Evolutionary conservation across 2,329 filamentous ascomycete species (phyloP).

Genomic region (Periconia sp.): DNA sequence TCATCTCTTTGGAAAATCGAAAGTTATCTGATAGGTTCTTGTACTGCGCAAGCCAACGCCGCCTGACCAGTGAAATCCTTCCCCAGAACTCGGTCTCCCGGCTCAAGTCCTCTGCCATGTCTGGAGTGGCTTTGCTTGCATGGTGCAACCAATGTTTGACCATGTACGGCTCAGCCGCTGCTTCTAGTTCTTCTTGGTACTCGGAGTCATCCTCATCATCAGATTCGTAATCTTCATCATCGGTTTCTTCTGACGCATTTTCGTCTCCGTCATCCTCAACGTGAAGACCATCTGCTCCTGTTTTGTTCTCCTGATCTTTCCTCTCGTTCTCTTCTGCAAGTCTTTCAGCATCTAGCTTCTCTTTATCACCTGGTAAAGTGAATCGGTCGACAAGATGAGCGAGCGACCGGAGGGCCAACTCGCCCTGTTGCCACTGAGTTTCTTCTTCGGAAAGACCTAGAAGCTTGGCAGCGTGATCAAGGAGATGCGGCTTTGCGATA

Average conservation of each 20-base stretch:
- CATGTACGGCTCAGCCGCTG: conserved; percentile 5
- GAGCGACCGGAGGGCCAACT: conserved; percentile 7
- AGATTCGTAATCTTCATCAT: conserved; percentile 5
- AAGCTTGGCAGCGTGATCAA: conserved; percentile 1
- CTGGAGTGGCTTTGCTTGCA: conserved; percentile 8
- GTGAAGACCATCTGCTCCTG: no score
- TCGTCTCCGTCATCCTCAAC: conserved; percentile 3
- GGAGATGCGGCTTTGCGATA: conserved; percentile 8
- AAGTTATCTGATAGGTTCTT: no score
- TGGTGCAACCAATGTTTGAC: conserved; percentile 12
- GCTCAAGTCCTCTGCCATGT: conserved; percentile 9
- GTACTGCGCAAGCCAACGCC: conserved; percentile 8
- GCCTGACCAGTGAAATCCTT: background rate
- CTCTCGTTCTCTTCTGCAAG: conserved; percentile 1
- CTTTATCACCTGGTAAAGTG: conserved; percentile 3
- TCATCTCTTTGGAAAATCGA: no score
- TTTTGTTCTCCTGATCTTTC: conserved; percentile 1
- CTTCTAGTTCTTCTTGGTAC: background rate
- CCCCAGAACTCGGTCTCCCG: conserved; percentile 4
- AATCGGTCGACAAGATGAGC: conserved; percentile 5
- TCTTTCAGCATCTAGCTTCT: background rate
- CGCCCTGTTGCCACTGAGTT: conserved; percentile 11
- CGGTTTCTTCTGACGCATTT: conserved; percentile 2
- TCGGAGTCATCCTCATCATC: background rate
- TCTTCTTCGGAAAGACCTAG: conserved; percentile 8